phyloP scores from a whole-genome alignment of 2,329 filamentous ascomycete species.

The Sphaerulina populicola region DNA sequence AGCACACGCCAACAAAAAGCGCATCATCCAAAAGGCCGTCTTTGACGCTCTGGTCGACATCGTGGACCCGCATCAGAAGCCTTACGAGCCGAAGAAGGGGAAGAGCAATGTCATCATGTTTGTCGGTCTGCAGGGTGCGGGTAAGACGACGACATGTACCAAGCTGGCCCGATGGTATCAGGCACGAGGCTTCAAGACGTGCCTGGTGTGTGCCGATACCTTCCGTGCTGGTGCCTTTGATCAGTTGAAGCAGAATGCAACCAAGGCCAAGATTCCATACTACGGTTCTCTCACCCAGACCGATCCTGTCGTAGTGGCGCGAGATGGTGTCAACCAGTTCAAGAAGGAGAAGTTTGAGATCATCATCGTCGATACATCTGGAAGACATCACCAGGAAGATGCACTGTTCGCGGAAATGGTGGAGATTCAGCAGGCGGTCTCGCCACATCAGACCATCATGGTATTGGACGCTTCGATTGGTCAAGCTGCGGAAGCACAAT shows the following conservation, averaged over 20 bases:
- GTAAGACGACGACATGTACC: constrained; percentile 97
- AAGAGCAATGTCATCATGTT: constrained; percentile 99
- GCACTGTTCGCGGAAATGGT: constrained; percentile 96
- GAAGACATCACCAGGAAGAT: constrained; percentile 87
- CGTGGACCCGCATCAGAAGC: constrained; percentile 88
- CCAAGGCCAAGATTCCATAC: constrained; percentile 97
- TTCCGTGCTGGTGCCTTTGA: constrained; percentile 98
- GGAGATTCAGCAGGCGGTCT: constrained; percentile 85
- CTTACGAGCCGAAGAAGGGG: constrained; percentile 95
- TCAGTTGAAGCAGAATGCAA: constrained; percentile 97
- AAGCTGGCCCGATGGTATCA: constrained; percentile 94
- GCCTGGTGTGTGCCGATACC: constrained; percentile 92
- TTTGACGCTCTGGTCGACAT: constrained; percentile 94
- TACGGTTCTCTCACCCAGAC: constrained; percentile 95
- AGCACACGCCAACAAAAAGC: constrained; percentile 92
- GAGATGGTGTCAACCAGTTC: constrained; percentile 96
- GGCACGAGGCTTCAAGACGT: constrained; percentile 82
- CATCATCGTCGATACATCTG: constrained; percentile 96
- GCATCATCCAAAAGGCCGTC: constrained; percentile 92
- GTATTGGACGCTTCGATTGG: constrained; percentile 94
- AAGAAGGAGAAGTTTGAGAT: constrained; percentile 98
- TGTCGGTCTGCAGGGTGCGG: constrained; percentile 91
- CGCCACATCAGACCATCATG: constrained; percentile 95
- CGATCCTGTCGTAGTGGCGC: constrained; percentile 84
- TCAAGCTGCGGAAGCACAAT: constrained; percentile 89